Base-by-base conservation (phyloP, 768 basidiomycete species). In the Naematelia aurantialba region DNA sequence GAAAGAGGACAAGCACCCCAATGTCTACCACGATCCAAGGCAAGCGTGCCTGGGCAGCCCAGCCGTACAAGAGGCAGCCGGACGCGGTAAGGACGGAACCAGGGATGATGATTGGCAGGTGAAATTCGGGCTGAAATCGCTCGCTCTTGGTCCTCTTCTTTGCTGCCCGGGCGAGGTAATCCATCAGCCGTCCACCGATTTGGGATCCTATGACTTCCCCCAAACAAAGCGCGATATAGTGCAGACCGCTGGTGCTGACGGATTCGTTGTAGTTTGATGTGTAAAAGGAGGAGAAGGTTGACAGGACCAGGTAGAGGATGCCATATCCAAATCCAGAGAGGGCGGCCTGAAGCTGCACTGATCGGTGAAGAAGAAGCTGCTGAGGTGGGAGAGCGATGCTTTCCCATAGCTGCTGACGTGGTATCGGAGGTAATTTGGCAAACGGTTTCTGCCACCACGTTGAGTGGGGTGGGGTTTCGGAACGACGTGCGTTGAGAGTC, bases 101-200 rank as follows among this genome's bases (percentile, higher is more conserved):
- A 11, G 52, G 52, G 29, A 52, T n/a, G 52, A 52, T 52, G 52
- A 52, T 39, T 14, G 52, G 52, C 19, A 52, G 31, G 31, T 52
- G 52, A 29, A 52, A 52, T 29, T 52, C 52, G 4, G 52, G 52
- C 31, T 52, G 24, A n/a, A 52, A 52, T 8, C 30, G 24, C 17
- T 52, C 52, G 52, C 29, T 22, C 24, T 29, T 21, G n/a, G 25
- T 26, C 3, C n/a, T n/a, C 24, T 52, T 52, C 52, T 52, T 52
- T 13, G 52, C 52, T 52, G 27, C 34, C 4, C 52, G 52, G 14
- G 52, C 52, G 31, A 52, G 31, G n/a, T 31, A 52, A n/a, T 52
- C 52, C 52, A 52, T 52, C n/a, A 52, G 52, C 24, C 52, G 2
- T 17, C 52, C 52, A 29, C 52, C 52, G 52, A 52, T 30, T 31